phyloP scores from a whole-genome alignment of 768 basidiomycete species.

The Kondoa malvinella region DNA sequence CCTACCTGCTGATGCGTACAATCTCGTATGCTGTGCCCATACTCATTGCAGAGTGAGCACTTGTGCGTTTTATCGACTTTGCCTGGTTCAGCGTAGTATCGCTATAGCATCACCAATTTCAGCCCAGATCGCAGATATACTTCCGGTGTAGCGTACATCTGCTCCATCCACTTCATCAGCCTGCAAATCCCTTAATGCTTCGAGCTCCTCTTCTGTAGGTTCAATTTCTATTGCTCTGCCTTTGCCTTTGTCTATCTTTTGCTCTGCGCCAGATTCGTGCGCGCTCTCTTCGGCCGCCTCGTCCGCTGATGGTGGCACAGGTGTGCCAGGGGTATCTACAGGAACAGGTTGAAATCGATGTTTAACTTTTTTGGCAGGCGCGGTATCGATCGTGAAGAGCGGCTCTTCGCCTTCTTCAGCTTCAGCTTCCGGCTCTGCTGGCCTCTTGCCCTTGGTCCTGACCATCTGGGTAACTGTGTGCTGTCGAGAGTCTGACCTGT shows the following conservation, averaged over 20 bases:
- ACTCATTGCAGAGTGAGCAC: slow-evolving; percentile 12
- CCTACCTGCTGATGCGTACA: slow-evolving; percentile 14
- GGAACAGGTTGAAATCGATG: not conserved
- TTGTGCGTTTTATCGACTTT: not conserved
- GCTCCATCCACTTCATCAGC: not conserved
- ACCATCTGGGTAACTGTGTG: too few relatives aligned
- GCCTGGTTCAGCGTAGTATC: not conserved
- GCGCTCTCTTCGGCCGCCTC: not conserved
- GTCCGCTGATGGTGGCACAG: not conserved
- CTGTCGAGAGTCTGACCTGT: too few relatives aligned
- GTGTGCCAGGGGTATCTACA: not conserved
- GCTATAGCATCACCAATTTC: not conserved
- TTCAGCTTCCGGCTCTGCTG: too few relatives aligned
- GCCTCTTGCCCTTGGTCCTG: not conserved
- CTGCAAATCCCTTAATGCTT: not conserved
- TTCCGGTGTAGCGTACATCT: not conserved
- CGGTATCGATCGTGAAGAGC: not conserved
- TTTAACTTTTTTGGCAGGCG: not conserved
- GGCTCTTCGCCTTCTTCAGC: not conserved
- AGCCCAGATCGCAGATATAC: not conserved
- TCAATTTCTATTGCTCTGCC: not conserved
- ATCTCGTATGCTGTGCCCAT: slow-evolving; percentile 14
- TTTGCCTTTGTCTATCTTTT: not conserved
- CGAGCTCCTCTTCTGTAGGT: not conserved
- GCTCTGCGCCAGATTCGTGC: not conserved